phyloP scores from a whole-genome alignment of 768 basidiomycete species.

The Agaricus blazei region DNA sequence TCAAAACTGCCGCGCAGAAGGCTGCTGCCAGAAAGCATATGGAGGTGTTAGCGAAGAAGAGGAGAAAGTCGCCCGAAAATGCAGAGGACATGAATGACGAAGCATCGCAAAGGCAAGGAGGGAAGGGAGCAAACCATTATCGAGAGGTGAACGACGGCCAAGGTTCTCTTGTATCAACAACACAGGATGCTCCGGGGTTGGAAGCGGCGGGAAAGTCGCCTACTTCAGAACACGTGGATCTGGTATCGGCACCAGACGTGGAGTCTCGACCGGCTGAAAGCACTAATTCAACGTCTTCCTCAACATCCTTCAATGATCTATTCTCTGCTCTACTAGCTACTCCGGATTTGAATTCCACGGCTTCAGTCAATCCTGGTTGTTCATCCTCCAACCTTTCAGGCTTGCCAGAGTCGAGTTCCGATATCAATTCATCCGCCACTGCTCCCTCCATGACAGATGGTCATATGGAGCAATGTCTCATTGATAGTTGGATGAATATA shows the following conservation, averaged over 20 bases:
- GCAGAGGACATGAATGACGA: background rate
- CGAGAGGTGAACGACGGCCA: background rate
- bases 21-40: slow-evolving; percentile 53
- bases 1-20: slow-evolving; percentile 56
- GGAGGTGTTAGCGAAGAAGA: slow-evolving; percentile 9
- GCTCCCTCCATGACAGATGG: background rate
- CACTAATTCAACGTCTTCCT: background rate
- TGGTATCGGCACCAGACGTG: background rate
- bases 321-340: slow-evolving; percentile 5
- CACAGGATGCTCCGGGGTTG: background rate
- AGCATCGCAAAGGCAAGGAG: background rate
- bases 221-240: background rate
- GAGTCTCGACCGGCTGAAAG: background rate
- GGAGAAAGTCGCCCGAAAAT: slow-evolving; percentile 15
- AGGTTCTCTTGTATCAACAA: background rate
- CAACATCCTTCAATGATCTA: slow-evolving; percentile 1
- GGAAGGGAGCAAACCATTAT: slow-evolving; percentile 6
- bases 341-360: background rate
- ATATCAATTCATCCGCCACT: background rate
- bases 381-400: background rate
- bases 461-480: slow-evolving; percentile 31
- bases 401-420: background rate
- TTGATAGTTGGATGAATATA: slow-evolving; percentile 49
- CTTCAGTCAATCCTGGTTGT: background rate
- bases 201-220: background rate